These are phyloP conservation scores for Termitomyces bulborhizus DNA, from an alignment of 768 basidiomycete species.

Conservation along the genomic window DNA sequence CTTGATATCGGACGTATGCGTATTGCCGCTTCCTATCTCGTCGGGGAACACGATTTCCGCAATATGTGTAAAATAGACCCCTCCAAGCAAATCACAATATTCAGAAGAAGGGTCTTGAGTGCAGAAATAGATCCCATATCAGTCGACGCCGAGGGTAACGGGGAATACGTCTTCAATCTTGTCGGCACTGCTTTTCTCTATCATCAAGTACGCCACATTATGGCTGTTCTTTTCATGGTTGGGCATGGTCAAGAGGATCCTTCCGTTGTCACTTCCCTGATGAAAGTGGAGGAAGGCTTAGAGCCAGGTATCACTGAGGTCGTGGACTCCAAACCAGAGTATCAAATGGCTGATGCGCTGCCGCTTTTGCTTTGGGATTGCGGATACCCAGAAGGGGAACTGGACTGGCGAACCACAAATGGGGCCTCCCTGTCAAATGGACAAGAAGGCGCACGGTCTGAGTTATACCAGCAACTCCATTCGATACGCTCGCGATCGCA, in stretches of 20 bases:
- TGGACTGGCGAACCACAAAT: constrained; percentile 61
- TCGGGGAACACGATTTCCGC: constrained; percentile 93
- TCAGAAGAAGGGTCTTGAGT: constrained; percentile 58
- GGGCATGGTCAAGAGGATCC: constrained; percentile 77
- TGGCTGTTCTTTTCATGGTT: constrained; percentile 85
- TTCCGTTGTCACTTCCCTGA: constrained; percentile 59
- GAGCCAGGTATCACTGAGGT: constrained; percentile 36
- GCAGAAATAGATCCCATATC: constrained; percentile 56
- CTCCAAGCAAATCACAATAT: constrained; percentile 82
- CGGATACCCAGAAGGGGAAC: constrained; percentile 56
- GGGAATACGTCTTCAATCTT: constrained; percentile 73
- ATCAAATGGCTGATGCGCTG: constrained; percentile 89
- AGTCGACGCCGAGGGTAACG: constrained; percentile 18
- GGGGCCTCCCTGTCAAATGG: constrained; percentile 11
- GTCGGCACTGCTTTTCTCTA: constrained; percentile 87
- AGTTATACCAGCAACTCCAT: constrained; percentile 48
- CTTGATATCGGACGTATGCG: constrained; percentile 76
- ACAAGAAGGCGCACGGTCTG: constrained; percentile 21
- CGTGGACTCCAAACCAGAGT: constrained; percentile 74
- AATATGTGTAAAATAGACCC: constrained; percentile 94
- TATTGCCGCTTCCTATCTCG: constrained; percentile 59
- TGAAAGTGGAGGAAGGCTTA: constrained; percentile 58
- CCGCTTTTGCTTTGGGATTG: constrained; percentile 93
- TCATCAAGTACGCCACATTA: constrained; percentile 94
- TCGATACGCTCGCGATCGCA: constrained; percentile 53